A percentile compares a stretch with the other conserved stretches of the same genome.
Evolutionary conservation across 176 grass and related monocot genomes (phyloP).

Genomic region (Raddia distichophylla): DNA sequence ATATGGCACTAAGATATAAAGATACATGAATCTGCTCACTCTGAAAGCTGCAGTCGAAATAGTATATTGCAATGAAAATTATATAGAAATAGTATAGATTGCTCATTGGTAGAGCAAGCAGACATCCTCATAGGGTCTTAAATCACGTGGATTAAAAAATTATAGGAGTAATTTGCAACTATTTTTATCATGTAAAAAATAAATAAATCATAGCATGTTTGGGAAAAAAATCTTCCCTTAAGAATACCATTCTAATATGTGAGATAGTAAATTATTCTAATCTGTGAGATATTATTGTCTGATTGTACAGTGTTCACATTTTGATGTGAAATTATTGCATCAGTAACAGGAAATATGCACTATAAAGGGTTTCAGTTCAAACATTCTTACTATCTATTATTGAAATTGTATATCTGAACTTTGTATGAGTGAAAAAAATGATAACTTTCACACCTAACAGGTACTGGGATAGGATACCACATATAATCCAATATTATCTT

Average conservation of each 20-base stretch:
- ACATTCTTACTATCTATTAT: background rate
- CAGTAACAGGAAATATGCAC: background rate
- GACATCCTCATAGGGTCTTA: background rate
- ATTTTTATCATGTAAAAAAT: background rate
- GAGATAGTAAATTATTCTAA: background rate
- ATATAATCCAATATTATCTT: background rate
- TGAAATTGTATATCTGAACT: conserved; percentile 1
- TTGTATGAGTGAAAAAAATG: background rate
- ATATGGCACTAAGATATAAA: conserved; percentile 81
- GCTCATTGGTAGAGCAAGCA: background rate
- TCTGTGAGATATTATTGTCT: background rate
- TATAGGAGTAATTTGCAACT: conserved; percentile 1
- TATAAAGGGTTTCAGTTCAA: background rate
- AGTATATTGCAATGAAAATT: conserved; percentile 24
- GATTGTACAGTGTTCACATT: background rate
- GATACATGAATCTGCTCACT: conserved; percentile 83
- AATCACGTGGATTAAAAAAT: background rate
- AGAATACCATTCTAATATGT: background rate
- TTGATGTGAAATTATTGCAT: background rate
- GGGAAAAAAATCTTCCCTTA: background rate
- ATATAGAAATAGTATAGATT: conserved; percentile 21
- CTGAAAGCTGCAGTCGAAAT: conserved; percentile 67
- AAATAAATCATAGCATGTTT: background rate
- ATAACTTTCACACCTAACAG: background rate
- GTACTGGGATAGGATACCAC: conserved; percentile 15